Evolutionary conservation across 75 land plant genomes (phyloP), one percentile per base, ranked within the genome.

Genomic region (Adiantum capillusveneris): DNA sequence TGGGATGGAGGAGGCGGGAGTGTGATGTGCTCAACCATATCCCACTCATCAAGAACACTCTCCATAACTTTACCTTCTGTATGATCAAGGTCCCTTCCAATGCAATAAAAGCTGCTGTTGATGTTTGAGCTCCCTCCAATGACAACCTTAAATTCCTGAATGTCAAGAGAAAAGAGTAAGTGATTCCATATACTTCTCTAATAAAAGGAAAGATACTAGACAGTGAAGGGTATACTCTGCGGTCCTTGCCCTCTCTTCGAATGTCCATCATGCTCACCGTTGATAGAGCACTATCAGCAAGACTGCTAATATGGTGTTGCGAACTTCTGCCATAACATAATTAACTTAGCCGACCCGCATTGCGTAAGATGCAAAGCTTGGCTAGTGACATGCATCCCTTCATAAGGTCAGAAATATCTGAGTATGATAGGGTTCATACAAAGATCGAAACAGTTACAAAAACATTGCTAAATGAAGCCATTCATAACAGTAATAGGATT

Each of bases 1-100:
- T 85, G 79, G 44, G 97, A 92, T 49, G 97, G 94, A 1, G 97
- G 88, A 29, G 90, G 95, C 9, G 97, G 97, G 43, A 92, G 61
- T 19, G 65, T 76, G 1, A 84, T 82, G 66, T 78, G 89, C 67
- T 92, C 97, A 18, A 92, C 84, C 13, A 92, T n/a, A 67, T 92
- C 94, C 97, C 97, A 92, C 28, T 59, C 97, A 43, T 92, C 97
- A 56, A 71, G 67, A 11, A 59, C 39, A 57, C 61, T 84, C 34
- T 88, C 89, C 39, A 64, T 42, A 50, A 70, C 67, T 55, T 67
- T 68, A 29, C 34, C 41, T 49, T 78, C 86, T 44, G 41, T 22
- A 22, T 29, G 55, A 30, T 64, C 61, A 21, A 54, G 56, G 7
- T 64, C 66, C 42, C 36, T 45, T 41, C 67, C 65, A 19, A 64